A percentile compares a stretch with the other conserved stretches of the same genome.
Conservation (phyloP, 139 green algal species). For the Mesostigma viride region DNA sequence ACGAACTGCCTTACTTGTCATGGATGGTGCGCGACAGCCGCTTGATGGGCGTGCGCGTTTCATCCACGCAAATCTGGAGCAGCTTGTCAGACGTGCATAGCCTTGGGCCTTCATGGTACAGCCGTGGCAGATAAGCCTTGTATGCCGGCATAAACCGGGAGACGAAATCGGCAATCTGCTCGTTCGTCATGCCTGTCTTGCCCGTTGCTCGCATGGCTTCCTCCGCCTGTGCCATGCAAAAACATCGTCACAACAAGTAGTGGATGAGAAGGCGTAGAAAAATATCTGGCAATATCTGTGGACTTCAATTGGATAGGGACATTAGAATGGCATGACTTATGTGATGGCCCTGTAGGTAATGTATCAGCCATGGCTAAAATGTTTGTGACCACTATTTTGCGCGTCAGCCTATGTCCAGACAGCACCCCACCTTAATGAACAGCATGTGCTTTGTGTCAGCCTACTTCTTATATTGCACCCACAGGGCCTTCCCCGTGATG, state of each 20-base stretch:
- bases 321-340: not conserved
- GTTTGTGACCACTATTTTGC: not conserved
- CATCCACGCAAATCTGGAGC: too few species aligned
- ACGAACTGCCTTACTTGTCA: too few species aligned
- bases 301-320: not conserved
- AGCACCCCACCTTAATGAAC: too few species aligned
- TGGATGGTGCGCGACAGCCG: too few species aligned
- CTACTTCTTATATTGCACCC: too few species aligned
- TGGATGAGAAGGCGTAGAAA: not conserved
- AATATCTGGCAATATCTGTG: not conserved
- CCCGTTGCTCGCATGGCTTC: conserved; percentile 64
- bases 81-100: too few species aligned
- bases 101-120: conserved; percentile 28
- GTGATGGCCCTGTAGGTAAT: not conserved
- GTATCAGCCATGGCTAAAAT: not conserved
- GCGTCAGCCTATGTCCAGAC: too few species aligned
- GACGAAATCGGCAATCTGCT: conserved; percentile 73
- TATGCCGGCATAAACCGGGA: conserved; percentile 91
- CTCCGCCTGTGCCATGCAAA: conserved; percentile 74
- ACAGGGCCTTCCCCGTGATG: too few species aligned
- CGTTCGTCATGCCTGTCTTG: conserved; percentile 80
- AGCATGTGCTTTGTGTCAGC: too few species aligned
- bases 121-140: conserved; percentile 75
- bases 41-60: too few species aligned
- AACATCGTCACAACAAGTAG: not conserved